A percentile compares a stretch with the other conserved stretches of the same genome.
These are phyloP conservation scores for Globisporangium solare DNA, from an alignment of 352 stramenopile species.

Conservation along the genomic window DNA sequence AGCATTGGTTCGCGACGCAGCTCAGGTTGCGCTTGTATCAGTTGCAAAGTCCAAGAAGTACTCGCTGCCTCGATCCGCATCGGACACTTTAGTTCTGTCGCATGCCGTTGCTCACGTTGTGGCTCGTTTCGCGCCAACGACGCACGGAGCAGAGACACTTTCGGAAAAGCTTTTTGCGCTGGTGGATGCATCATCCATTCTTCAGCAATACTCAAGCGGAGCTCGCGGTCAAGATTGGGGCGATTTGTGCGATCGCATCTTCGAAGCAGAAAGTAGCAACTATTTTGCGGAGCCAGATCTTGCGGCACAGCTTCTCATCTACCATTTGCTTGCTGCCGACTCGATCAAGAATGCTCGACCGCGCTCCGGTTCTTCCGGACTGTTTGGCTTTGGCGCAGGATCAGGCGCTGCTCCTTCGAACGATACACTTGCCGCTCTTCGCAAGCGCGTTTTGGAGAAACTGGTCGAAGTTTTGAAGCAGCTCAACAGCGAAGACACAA, in stretches of 20 bases:
- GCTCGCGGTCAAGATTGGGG: constrained; percentile 41
- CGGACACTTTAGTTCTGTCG: constrained; percentile 57
- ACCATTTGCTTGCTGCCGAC: constrained; percentile 28
- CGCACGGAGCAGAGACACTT: constrained; percentile 24
- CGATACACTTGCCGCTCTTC: constrained; percentile 16
- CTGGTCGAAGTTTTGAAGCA: constrained; percentile 12
- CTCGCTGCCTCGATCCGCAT: constrained; percentile 15
- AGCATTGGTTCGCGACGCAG: constrained; percentile 23
- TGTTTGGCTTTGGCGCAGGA: constrained; percentile 5
- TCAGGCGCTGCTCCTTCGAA: neutral
- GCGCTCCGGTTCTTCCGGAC: constrained; percentile 5
- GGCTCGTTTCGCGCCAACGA: constrained; percentile 23
- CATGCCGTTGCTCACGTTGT: constrained; percentile 45
- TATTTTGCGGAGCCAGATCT: constrained; percentile 68
- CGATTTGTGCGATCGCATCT: constrained; percentile 65
- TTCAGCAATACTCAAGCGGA: constrained; percentile 38
- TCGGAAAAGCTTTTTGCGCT: constrained; percentile 28
- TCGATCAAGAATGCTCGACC: constrained; percentile 1
- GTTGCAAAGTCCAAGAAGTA: neutral
- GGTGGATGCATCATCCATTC: constrained; percentile 32
- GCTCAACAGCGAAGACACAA: constrained; percentile 8
- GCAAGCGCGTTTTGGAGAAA: constrained; percentile 28
- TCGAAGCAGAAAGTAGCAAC: constrained; percentile 77
- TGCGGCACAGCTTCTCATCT: constrained; percentile 51
- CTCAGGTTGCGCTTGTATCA: constrained; percentile 28